These are phyloP conservation scores for Evansstolkia leycettana DNA, from an alignment of 495 filamentous ascomycete species.

Conservation along the genomic window DNA sequence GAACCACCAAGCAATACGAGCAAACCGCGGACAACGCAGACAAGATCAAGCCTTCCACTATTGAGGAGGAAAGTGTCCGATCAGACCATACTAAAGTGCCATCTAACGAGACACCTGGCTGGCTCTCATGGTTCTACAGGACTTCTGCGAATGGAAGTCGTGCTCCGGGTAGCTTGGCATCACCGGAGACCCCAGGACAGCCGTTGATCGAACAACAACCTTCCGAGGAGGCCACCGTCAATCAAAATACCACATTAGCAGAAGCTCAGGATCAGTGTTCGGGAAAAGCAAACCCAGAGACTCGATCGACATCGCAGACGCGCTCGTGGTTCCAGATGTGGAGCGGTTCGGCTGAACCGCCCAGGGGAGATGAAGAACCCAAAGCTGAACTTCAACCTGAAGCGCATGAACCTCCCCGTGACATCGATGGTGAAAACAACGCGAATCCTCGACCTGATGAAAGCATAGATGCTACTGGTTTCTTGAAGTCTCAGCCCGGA, in stretches of 20 bases:
- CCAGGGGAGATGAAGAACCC: constrained; percentile 16
- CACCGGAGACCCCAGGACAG: constrained; percentile 10
- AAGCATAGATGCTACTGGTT: constrained; percentile 16
- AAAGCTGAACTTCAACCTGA: constrained; percentile 11
- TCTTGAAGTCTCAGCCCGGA: constrained; percentile 23
- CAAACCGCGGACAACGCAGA: constrained; percentile 3
- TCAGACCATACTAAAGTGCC: constrained; percentile 5
- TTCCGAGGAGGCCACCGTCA: constrained; percentile 8
- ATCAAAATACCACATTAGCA: constrained; percentile 4
- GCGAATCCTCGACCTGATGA: constrained; percentile 8
- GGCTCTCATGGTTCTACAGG: constrained; percentile 46
- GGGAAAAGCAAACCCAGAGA: constrained; percentile 8
- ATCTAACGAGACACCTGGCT: constrained; percentile 32
- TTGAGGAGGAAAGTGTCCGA: constrained; percentile 4
- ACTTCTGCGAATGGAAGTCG: constrained; percentile 6
- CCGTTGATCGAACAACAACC: constrained; percentile 10
- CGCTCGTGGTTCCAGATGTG: constrained; percentile 38
- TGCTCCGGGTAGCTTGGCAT: not conserved
- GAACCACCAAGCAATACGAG: constrained; percentile 9
- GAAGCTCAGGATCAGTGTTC: constrained; percentile 10
- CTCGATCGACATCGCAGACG: constrained; percentile 16
- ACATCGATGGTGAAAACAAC: constrained; percentile 4
- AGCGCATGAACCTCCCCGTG: constrained; percentile 12
- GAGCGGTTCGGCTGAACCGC: constrained; percentile 21
- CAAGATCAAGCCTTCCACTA: constrained; percentile 1